Evolutionary conservation across 768 basidiomycete genomes (phyloP), one percentile per base, ranked within the genome.

Genomic region (Agrocybe praecox): DNA sequence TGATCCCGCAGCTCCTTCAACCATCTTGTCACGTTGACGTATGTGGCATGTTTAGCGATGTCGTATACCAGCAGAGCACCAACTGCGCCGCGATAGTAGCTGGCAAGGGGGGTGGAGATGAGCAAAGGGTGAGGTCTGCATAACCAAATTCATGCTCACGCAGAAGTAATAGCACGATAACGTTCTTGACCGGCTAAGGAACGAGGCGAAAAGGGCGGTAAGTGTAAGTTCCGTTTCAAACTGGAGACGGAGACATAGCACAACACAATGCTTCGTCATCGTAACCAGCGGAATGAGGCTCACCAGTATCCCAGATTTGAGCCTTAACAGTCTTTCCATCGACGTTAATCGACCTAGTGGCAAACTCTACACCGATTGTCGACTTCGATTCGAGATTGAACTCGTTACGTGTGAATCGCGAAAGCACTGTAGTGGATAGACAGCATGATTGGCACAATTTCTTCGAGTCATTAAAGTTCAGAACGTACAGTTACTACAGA

Each of bases 381-480:
- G 96, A 98, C 80, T 98, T 98, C 44, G 95, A 94, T 70, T 98
- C 97, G 64, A 96, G 83, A 80, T 96, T 97, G 87, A 99, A 99
- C 76, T 98, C 96, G 70, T 98, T 98, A 65, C 96, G 89, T 64
- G 97, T 99, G 86, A 99, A 99, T 69, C 97, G 94, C 77, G 95
- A 96, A 72, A 99, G 95, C 76, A 99, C 97, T 99, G 71, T 44
- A 53, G 50, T 32, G 26, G 26, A 29, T 40, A 46, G 48, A 51
- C 46, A 48, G 26, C 34, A 42, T 15, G 26, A 60, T 23, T 32
- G 21, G 44, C 44, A 40, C 12, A 17, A 32, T 18, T 33, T n/a
- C 17, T 46, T 36, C 26, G 14, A 21, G n/a, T 22, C 17, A 32
- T 52, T 9, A 17, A 42, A n/a, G 21, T 48, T 29, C 40, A 26